These are phyloP conservation scores for Trichophyton simii DNA, from an alignment of 2,329 filamentous ascomycete species.

Conservation along the genomic window DNA sequence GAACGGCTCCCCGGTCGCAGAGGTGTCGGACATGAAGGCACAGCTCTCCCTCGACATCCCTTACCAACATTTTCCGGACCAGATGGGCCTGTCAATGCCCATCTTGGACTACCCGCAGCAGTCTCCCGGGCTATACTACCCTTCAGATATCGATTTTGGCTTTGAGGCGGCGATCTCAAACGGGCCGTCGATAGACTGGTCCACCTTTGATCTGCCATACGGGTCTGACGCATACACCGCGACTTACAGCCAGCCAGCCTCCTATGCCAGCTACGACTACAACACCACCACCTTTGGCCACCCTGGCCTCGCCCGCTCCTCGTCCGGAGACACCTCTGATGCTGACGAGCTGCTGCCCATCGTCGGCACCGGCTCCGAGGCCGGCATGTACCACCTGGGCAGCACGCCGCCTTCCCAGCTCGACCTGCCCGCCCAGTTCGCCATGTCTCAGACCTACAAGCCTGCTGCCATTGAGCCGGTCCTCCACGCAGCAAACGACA, in stretches of 20 bases:
- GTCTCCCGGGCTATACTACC: conserved; percentile 30
- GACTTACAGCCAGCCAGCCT: conserved; percentile 34
- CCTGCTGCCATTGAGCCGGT: conserved; percentile 7
- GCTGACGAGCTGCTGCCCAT: conserved; percentile 32
- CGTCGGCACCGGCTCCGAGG: conserved; percentile 22
- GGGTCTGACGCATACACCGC: conserved; percentile 25
- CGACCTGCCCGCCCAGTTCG: conserved; percentile 6
- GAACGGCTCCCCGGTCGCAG: conserved; percentile 34
- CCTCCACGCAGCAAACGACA: conserved; percentile 4
- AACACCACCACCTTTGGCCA: conserved; percentile 23
- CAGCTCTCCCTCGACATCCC: conserved; percentile 31
- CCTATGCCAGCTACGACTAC: conserved; percentile 36
- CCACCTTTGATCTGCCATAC: conserved; percentile 33
- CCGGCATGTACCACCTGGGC: conserved; percentile 23
- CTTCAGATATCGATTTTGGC: conserved; percentile 32
- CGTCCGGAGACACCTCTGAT: conserved; percentile 39
- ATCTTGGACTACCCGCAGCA: conserved; percentile 26
- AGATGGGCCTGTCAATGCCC: conserved; percentile 22
- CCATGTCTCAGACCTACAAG: conserved; percentile 1
- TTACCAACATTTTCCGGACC: conserved; percentile 24
- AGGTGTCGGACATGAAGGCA: conserved; percentile 24
- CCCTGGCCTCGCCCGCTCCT: conserved; percentile 32
- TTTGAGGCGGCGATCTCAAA: conserved; percentile 27
- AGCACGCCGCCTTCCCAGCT: conserved; percentile 7
- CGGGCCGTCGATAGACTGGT: conserved; percentile 37